Evolutionary conservation across 2,329 filamentous ascomycete genomes (phyloP).

Genomic region (Pseudogymnoascus sp.): DNA sequence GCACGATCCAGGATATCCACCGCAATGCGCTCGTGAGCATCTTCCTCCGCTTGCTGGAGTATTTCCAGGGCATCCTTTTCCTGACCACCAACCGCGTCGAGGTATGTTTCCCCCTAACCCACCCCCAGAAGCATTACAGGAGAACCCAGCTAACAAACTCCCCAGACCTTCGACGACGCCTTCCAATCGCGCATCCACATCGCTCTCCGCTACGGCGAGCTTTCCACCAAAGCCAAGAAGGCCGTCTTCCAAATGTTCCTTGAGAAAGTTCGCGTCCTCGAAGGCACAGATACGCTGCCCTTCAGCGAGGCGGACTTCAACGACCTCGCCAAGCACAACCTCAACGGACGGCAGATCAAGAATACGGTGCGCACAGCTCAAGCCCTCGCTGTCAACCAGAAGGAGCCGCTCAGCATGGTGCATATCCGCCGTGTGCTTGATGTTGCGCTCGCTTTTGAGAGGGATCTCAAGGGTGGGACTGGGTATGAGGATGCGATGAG

Average conservation of each 20-base stretch:
- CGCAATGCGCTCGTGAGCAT: constrained; percentile 81
- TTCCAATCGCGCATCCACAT: constrained; percentile 87
- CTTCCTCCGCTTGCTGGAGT: constrained; percentile 80
- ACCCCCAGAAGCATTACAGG: neutral
- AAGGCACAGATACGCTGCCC: constrained; percentile 51
- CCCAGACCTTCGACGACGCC: constrained; percentile 75
- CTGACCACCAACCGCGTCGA: constrained; percentile 82
- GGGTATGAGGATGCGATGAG: constrained; percentile 81
- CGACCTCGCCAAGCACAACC: constrained; percentile 56
- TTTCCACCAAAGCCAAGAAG: constrained; percentile 65
- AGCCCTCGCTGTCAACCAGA: constrained; percentile 70
- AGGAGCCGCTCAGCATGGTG: constrained; percentile 63
- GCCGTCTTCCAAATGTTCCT: constrained; percentile 82
- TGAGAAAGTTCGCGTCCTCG: constrained; percentile 59
- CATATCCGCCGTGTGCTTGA: constrained; percentile 80
- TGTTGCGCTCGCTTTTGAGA: constrained; percentile 74
- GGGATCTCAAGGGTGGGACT: constrained; percentile 71
- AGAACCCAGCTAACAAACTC: constrained; percentile 2
- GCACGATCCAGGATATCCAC: constrained; percentile 75
- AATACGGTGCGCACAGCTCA: constrained; percentile 80
- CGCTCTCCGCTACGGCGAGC: constrained; percentile 70
- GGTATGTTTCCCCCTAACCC: constrained; percentile 29
- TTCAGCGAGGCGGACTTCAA: constrained; percentile 64
- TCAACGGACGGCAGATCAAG: constrained; percentile 76
- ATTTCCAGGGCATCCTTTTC: constrained; percentile 87